Percentiles rank a stretch among this genome's conserved stretches.
These are phyloP conservation scores for Symbiodinium natans DNA, from an alignment of 73 alveolate genomes.

Conservation along the genomic window DNA sequence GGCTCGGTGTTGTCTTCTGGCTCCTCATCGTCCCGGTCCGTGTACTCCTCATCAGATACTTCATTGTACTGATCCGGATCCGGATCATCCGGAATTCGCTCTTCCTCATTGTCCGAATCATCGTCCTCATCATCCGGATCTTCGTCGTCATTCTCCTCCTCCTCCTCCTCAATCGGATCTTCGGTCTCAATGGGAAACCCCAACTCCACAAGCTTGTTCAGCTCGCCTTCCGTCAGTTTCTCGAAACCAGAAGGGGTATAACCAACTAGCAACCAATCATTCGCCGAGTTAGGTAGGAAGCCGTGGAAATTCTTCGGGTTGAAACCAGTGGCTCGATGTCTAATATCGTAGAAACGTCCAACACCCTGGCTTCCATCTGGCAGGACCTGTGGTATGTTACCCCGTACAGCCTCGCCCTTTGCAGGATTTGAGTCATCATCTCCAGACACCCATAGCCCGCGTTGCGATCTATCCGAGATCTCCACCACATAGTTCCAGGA, in stretches of 20 bases:
- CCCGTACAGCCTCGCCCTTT: neutral
- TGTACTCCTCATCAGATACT: neutral
- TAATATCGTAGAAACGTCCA: neutral
- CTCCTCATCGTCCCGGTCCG: neutral
- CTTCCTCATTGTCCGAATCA: neutral
- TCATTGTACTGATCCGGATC: neutral
- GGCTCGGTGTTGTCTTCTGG: no score
- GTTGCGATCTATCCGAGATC: neutral
- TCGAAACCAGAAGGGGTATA: neutral
- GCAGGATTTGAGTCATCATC: neutral
- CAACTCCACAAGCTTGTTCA: neutral
- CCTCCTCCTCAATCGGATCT: neutral
- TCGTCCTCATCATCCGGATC: neutral
- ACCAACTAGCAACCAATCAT: neutral
- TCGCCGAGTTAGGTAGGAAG: neutral
- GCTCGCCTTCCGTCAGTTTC: neutral
- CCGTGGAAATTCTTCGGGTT: neutral
- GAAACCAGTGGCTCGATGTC: neutral
- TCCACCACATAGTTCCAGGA: neutral
- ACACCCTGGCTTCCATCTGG: neutral
- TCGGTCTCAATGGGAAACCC: no score
- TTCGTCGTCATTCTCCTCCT: neutral
- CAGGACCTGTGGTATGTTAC: neutral
- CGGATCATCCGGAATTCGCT: neutral
- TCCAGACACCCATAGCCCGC: neutral